Evolutionary conservation across 441 rosid species (phyloP), one percentile per base, ranked within the genome.

Genomic region (Gossypium lobatum): DNA sequence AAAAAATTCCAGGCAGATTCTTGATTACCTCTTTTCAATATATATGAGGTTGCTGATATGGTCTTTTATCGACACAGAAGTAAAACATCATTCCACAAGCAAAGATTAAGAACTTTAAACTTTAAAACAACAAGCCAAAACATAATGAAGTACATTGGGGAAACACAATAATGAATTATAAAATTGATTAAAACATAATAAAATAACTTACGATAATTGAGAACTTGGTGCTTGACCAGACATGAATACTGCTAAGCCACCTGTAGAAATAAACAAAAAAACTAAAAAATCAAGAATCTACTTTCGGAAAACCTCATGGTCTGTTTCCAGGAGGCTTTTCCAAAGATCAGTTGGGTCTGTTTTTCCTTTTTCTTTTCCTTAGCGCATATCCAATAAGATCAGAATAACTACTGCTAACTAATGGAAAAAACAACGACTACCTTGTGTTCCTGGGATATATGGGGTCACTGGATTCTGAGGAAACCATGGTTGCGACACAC

Each of bases 241-340:
- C 82, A 90, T 79, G 75, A 74, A 89, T 58, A 89, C 82, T 79
- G 89, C 82, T 79, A 94, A 71, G 80, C 92, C 90, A 84, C 96
- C 98, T 94, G 77, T 80, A 86, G 59, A 72, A 76, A 46, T 16
- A 76, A 77, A 72, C 68, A 59, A 21, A 74, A 18, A 10, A 74
- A 28, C 0, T 8, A 10, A 74, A 28, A 1, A 10, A n/a, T 67
- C 58, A 48, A 25, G n/a, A 21, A 25, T 48, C 59, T 50, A 63
- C 14, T 17, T 63, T 63, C 37, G 26, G n/a, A 63, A 17, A 63
- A 63, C 50, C 50, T 10, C 28, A 64, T 39, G 39, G 25, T 28
- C 48, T 3, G 17, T 26, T 26, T 8, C 23, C 45, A 68, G 10
- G 25, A 52, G 17, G 45, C 10, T 50, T 50, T n/a, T 8, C 21